phyloP scores from a whole-genome alignment of 495 filamentous ascomycete species.

The Aeminium ludgeri region DNA sequence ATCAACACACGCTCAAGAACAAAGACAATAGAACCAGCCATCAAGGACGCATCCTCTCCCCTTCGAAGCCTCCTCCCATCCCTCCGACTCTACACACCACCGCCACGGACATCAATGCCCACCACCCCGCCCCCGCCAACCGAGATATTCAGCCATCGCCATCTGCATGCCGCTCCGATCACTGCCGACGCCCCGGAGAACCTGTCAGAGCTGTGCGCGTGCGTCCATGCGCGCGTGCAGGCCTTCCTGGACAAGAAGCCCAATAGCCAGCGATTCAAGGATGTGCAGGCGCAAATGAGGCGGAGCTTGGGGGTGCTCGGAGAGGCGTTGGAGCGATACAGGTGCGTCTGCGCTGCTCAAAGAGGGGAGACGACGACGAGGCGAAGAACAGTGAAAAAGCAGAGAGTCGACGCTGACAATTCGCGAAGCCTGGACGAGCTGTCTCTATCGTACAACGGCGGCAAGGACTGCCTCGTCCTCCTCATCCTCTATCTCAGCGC shows the following conservation, averaged over 20 bases:
- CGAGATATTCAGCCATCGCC: conserved; percentile 2
- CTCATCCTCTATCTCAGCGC: conserved; percentile 73
- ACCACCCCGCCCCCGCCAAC: too few species aligned
- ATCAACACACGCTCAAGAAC: too few species aligned
- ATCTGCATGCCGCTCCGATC: conserved; percentile 4
- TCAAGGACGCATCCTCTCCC: too few species aligned
- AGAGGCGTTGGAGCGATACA: conserved; percentile 53
- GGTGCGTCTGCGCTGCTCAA: conserved; percentile 31
- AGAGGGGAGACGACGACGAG: neutral
- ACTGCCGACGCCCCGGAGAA: conserved; percentile 2
- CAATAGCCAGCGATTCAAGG: conserved; percentile 38
- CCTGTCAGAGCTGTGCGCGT: conserved; percentile 34
- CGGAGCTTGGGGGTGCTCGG: conserved; percentile 53
- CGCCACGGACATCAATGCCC: too few species aligned
- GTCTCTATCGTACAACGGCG: conserved; percentile 91
- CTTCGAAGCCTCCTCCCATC: too few species aligned
- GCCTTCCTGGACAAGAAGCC: conserved; percentile 49
- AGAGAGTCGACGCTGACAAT: neutral
- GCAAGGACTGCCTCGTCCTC: conserved; percentile 92
- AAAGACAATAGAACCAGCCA: too few species aligned
- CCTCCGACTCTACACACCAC: too few species aligned
- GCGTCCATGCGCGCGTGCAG: conserved; percentile 45
- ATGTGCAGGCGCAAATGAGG: conserved; percentile 56
- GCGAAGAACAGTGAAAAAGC: neutral
- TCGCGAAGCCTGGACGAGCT: conserved; percentile 48